Base-by-base conservation (phyloP, 2,329 filamentous ascomycete species). In the Tolypocladium tropicale region DNA sequence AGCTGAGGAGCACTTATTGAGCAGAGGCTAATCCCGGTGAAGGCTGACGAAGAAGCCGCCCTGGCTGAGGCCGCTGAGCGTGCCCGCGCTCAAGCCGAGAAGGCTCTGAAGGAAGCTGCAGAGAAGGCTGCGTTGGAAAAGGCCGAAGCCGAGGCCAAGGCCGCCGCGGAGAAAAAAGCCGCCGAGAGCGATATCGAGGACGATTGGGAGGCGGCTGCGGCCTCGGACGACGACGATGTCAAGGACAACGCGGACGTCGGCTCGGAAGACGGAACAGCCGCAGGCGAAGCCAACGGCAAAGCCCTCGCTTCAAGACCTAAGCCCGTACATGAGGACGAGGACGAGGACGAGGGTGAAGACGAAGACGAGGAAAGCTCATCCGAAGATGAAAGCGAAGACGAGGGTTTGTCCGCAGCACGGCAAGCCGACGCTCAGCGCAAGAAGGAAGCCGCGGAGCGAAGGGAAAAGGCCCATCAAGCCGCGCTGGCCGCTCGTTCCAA, bases 181-280 rank as follows among this genome's bases (percentile, higher is more conserved):
- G 75, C 68, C 4, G 76, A 78, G 53, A 85, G 82, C 52, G 84
- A 84, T 21, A 70, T 88, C 30, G 86, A 89, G 18, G 87, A 95
- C 37, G 91, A 96, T 71, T 96, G 92, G 92, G 90, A 96, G 71
- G 84, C 85, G 33, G 86, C 89, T 53, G 90, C 88, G 33, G 88
- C 85, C 30, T 88, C 89, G 5, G 63, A 61, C 52, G 83, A 89
- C 30, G 85, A 87, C 18, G 86, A 88, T 58, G 80, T 95, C 66
- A 96, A 96, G 74, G 93, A 96, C 62, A 93, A 87, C 76, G 97
- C 93, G 93, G 93, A 97, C 69, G 91, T 89, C 36, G 88, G 90
- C 55, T 86, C 84, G 3, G 88, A 89, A 52, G 87, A 89, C 7
- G 88, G 91, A 64, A 76, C 79, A 53, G 60, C 62, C 34, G 62